Base-by-base conservation (phyloP, 768 basidiomycete genomes). In the Macrolepiota albuminosa region DNA sequence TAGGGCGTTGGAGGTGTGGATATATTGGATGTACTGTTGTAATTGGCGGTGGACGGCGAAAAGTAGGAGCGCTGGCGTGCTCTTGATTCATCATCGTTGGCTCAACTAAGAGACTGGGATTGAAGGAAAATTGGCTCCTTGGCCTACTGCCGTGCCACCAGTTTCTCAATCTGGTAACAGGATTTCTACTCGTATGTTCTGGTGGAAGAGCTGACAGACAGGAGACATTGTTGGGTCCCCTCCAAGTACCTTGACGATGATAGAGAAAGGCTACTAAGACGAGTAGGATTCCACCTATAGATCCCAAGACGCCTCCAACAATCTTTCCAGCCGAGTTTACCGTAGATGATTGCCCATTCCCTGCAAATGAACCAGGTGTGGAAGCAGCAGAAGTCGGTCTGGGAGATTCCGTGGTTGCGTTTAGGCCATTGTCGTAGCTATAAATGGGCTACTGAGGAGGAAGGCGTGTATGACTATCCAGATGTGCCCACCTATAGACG, bases 401-500 rank as follows among this genome's bases (percentile, higher is more conserved):
- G 24, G 53, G 33, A 26, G 29, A 13, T 7, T 49, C 4, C 24
- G 21, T 43, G 26, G 40, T 18, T 26, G 52, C 36, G 21, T 4
- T 40, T 33, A 43, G 29, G 3, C 40, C 58, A 34, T 62, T 49
- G 10, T 68, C 66, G 11, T 67, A 60, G 39, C 67, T 68, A 50
- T 36, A 6, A 13, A 16, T 24, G 0, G 14, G 10, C 37, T 10
- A 42, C 29, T 37, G 16, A 37, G 33, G 16, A 11, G 18, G 13
- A 45, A n/a, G 18, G 13, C 16, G n/a, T 43, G 6, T 7, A 14
- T 31, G n/a, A 7, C 31, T 14, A 21, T 29, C 29, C n/a, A 8
- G 31, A 2, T n/a, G 11, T 14, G 59, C 73, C 43, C 52, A 77
- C 78, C 74, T 68, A 63, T 80, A 80, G 11, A 77, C 64, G 55